phyloP scores from a whole-genome alignment of 495 filamentous ascomycete genomes.

The Endocarpon pusillum region DNA sequence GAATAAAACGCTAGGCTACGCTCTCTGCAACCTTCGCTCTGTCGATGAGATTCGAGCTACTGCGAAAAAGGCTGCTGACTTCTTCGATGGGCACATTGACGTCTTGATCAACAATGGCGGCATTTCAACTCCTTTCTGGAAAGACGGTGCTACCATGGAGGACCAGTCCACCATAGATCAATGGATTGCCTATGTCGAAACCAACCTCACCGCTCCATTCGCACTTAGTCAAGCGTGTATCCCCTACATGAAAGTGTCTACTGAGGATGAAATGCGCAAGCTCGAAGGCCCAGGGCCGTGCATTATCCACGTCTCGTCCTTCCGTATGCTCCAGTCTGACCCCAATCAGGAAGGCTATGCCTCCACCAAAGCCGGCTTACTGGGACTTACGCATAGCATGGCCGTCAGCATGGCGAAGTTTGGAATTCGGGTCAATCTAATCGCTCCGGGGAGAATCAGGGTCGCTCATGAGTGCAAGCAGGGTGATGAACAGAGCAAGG shows the following conservation, averaged over 20 bases:
- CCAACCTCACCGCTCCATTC: slow-evolving; percentile 19
- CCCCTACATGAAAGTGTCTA: slow-evolving; percentile 12
- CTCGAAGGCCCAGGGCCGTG: slow-evolving; percentile 12
- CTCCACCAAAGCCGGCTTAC: slow-evolving; percentile 16
- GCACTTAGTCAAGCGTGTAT: slow-evolving; percentile 19
- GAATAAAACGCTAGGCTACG: slow-evolving; percentile 3
- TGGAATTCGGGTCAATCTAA: slow-evolving; percentile 16
- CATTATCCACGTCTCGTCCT: slow-evolving; percentile 17
- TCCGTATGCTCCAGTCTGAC: slow-evolving; percentile 15
- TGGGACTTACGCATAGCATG: slow-evolving; percentile 19
- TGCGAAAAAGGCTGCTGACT: slow-evolving; percentile 10
- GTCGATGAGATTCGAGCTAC: slow-evolving; percentile 11
- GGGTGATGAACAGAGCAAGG: slow-evolving; percentile 14
- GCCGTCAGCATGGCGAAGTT: slow-evolving; percentile 11
- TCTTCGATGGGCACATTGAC: slow-evolving; percentile 15
- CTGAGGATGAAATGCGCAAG: slow-evolving; percentile 1
- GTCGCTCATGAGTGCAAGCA: slow-evolving; percentile 17
- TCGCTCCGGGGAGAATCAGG: slow-evolving; percentile 18
- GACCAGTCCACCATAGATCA: slow-evolving; percentile 14
- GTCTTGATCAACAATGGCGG: slow-evolving; percentile 17
- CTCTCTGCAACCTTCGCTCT: slow-evolving; percentile 16
- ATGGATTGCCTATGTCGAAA: slow-evolving; percentile 20
- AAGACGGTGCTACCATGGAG: slow-evolving; percentile 13
- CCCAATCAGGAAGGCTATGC: slow-evolving; percentile 19
- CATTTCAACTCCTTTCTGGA: slow-evolving; percentile 12